A percentile compares a stretch with the other conserved stretches of the same genome.
phyloP scores from a whole-genome alignment of 2,329 filamentous ascomycete genomes.

The Fusarium sp. region DNA sequence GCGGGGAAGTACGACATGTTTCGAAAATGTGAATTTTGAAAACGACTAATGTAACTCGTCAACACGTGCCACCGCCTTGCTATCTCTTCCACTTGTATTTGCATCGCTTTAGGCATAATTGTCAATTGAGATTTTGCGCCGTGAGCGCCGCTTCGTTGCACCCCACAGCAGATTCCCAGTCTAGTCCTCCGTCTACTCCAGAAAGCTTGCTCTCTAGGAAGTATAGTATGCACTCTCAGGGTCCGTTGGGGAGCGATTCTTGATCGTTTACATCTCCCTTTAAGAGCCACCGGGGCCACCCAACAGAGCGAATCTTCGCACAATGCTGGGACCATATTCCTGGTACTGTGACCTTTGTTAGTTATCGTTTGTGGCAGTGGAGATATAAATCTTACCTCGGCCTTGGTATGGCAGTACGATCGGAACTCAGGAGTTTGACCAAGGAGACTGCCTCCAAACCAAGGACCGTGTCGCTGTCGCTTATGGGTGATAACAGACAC shows the following conservation, averaged over 20 bases:
- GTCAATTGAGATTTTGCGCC: slow-evolving; percentile 43
- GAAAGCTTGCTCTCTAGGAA: slow-evolving; percentile 9
- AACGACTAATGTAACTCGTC: slow-evolving; percentile 40
- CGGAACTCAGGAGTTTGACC: slow-evolving; percentile 98
- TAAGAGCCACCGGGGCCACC: slow-evolving; percentile 90
- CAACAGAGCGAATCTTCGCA: slow-evolving; percentile 91
- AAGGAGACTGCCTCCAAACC: slow-evolving; percentile 96
- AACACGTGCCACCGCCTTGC: slow-evolving; percentile 31
- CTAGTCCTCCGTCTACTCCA: slow-evolving; percentile 5
- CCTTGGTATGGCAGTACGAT: slow-evolving; percentile 98
- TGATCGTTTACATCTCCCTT: slow-evolving; percentile 38
- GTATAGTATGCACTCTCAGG: slow-evolving; percentile 11
- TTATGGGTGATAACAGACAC: slow-evolving; percentile 98
- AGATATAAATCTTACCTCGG: slow-evolving; percentile 63
- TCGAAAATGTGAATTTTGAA: slow-evolving; percentile 33
- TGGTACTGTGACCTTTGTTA: slow-evolving; percentile 73
- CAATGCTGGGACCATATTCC: slow-evolving; percentile 95
- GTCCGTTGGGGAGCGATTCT: slow-evolving; percentile 26
- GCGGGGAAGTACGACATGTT: slow-evolving; percentile 16
- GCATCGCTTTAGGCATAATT: slow-evolving; percentile 44
- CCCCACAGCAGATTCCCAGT: slow-evolving; percentile 7
- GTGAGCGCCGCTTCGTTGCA: slow-evolving; percentile 38
- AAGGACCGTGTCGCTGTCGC: slow-evolving; percentile 95
- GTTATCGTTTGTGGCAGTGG: not conserved
- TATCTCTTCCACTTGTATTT: slow-evolving; percentile 31